These are phyloP conservation scores for Catharanthus roseus DNA, from an alignment of 257 asterid genomes.

Conservation along the genomic window DNA sequence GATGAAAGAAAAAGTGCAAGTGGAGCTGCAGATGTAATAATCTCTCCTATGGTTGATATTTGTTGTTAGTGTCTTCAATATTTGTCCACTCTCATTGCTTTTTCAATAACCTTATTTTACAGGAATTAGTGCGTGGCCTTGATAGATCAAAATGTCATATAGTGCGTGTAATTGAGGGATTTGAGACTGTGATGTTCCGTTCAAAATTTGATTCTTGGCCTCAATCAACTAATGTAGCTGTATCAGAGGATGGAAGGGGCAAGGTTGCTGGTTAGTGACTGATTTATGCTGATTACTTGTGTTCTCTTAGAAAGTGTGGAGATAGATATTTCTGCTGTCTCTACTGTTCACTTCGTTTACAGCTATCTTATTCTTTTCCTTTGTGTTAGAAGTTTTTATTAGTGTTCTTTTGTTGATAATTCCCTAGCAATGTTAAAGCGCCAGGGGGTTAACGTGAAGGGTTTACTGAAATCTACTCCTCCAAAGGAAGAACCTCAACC, in stretches of 20 bases:
- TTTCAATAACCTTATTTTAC: slow-evolving; percentile 13
- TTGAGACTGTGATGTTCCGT: slow-evolving; percentile 81
- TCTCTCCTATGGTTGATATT: slow-evolving; percentile 25
- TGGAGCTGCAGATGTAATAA: slow-evolving; percentile 70
- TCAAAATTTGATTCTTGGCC: slow-evolving; percentile 92
- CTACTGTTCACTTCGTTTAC: not conserved
- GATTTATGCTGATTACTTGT: slow-evolving; percentile 14
- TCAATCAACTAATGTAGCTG: slow-evolving; percentile 58
- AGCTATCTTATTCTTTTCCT: slow-evolving; percentile 7
- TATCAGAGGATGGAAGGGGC: slow-evolving; percentile 94
- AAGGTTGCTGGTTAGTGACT: slow-evolving; percentile 90
- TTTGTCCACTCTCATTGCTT: slow-evolving; percentile 17
- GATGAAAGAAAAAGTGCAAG: slow-evolving; percentile 88
- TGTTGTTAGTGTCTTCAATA: slow-evolving; percentile 14
- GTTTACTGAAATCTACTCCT: slow-evolving; percentile 83
- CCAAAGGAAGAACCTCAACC: slow-evolving; percentile 86
- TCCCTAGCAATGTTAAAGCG: slow-evolving; percentile 86
- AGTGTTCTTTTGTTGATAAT: slow-evolving; percentile 17
- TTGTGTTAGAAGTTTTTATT: slow-evolving; percentile 7
- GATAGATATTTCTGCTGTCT: not conserved
- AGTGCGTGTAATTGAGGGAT: slow-evolving; percentile 88
- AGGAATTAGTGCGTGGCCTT: slow-evolving; percentile 62
- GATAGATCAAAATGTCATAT: slow-evolving; percentile 64
- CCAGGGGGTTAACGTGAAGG: slow-evolving; percentile 92
- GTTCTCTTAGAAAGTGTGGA: not conserved